These are phyloP conservation scores for Pythium angustatum DNA, from an alignment of 352 stramenopile genomes.

Conservation along the genomic window DNA sequence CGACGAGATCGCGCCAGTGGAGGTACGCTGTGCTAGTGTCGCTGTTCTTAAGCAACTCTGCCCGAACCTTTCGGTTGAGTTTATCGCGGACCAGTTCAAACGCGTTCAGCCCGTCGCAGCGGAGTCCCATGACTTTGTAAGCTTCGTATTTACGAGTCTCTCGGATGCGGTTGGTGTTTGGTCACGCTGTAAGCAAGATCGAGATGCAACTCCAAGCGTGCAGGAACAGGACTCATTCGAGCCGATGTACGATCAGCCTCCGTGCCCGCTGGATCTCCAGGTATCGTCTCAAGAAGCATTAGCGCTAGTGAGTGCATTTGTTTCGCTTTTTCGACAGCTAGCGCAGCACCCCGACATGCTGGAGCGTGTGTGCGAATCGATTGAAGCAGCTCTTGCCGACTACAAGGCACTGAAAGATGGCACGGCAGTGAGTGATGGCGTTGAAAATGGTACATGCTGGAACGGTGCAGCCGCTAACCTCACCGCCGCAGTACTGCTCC, in stretches of 20 bases:
- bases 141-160: conserved; percentile 43
- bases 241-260: background rate
- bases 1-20: conserved; percentile 41
- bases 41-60: conserved; percentile 48
- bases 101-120: conserved; percentile 27
- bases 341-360: conserved; percentile 3
- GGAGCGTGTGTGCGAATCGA: conserved; percentile 3
- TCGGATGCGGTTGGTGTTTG: conserved; percentile 46
- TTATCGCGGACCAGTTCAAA: conserved; percentile 41
- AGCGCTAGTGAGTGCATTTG: conserved; percentile 45
- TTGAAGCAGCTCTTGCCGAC: conserved; percentile 11
- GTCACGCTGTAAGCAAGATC: conserved; percentile 10
- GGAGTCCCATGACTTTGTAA: conserved; percentile 29
- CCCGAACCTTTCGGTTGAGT: conserved; percentile 34
- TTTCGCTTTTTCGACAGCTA: conserved; percentile 49
- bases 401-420: background rate
- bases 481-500: conserved; percentile 48
- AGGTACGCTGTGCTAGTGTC: conserved; percentile 51
- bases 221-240: background rate
- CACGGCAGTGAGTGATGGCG: background rate
- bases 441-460: conserved; percentile 5
- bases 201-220: background rate
- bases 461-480: conserved; percentile 9
- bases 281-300: conserved; percentile 44
- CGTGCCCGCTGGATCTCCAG: conserved; percentile 38